Percentiles rank a stretch among this genome's conserved stretches.
phyloP scores from a whole-genome alignment of 2,329 filamentous ascomycete genomes.

The Hymenoscyphus albidus region DNA sequence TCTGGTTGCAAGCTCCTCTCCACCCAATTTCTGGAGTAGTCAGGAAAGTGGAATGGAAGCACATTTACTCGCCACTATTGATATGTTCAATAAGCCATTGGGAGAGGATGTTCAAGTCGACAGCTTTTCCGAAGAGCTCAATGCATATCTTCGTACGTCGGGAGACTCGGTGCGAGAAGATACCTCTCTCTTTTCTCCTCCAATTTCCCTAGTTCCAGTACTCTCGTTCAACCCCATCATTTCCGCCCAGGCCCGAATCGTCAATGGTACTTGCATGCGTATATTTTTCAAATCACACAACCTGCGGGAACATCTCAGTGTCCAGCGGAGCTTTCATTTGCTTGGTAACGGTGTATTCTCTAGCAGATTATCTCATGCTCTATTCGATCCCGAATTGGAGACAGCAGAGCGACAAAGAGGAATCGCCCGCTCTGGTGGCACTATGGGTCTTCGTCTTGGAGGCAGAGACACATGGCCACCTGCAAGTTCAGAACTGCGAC shows the following conservation, averaged over 20 bases:
- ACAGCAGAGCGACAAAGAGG: slow-evolving; percentile 72
- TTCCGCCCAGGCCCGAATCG: slow-evolving; percentile 66
- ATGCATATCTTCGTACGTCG: slow-evolving; percentile 22
- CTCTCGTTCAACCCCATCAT: slow-evolving; percentile 75
- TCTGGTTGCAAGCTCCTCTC: slow-evolving; percentile 2
- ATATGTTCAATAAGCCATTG: slow-evolving; percentile 41
- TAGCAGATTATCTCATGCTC: slow-evolving; percentile 70
- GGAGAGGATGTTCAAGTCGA: slow-evolving; percentile 20
- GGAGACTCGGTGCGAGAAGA: slow-evolving; percentile 10
- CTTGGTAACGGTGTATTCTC: slow-evolving; percentile 82
- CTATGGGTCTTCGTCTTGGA: slow-evolving; percentile 81
- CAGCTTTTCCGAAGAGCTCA: slow-evolving; percentile 25
- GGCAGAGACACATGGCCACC: slow-evolving; percentile 84
- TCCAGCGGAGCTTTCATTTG: slow-evolving; percentile 79
- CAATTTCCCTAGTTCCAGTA: slow-evolving; percentile 52
- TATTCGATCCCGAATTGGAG: slow-evolving; percentile 81
- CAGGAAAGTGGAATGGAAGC: slow-evolving; percentile 45
- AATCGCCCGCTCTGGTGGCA: slow-evolving; percentile 62
- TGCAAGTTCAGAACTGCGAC: slow-evolving; percentile 84
- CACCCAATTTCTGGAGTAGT: slow-evolving; percentile 46
- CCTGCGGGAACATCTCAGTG: slow-evolving; percentile 65
- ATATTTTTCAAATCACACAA: slow-evolving; percentile 73
- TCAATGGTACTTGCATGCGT: slow-evolving; percentile 73
- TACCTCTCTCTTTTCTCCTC: slow-evolving; percentile 30
- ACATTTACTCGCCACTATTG: slow-evolving; percentile 49